Conservation (phyloP, 1,284 basidiomycete genomes). For the Austropuccinia psidii region DNA sequence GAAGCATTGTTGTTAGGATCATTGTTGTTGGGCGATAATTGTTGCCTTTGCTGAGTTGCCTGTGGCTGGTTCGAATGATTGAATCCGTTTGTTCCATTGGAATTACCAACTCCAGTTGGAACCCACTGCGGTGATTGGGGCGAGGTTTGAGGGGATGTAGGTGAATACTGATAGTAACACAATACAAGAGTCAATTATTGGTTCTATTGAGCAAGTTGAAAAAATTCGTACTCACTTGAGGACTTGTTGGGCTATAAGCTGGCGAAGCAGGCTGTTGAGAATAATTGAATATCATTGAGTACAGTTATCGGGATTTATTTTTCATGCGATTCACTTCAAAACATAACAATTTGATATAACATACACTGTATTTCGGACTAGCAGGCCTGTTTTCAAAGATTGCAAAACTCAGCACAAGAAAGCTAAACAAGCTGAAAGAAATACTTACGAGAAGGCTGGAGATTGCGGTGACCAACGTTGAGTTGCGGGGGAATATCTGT, state of each 20-base stretch:
- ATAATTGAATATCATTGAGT: too few relatives aligned
- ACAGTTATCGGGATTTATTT: too few relatives aligned
- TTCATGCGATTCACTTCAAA: too few relatives aligned
- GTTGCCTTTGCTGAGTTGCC: background rate
- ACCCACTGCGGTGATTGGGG: slow-evolving; percentile 38
- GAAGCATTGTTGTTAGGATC: background rate
- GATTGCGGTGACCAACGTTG: slow-evolving; percentile 37
- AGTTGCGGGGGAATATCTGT: slow-evolving; percentile 33
- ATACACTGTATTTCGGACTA: slow-evolving; percentile 38
- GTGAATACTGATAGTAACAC: slow-evolving; percentile 75
- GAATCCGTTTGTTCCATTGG: slow-evolving; percentile 26
- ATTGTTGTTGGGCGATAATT: background rate
- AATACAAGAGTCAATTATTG: slow-evolving; percentile 62
- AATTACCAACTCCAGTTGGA: slow-evolving; percentile 13
- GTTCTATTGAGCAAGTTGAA: slow-evolving; percentile 55
- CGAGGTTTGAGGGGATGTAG: slow-evolving; percentile 38
- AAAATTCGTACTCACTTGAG: slow-evolving; percentile 44
- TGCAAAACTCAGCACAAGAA: background rate
- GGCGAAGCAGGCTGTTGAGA: slow-evolving; percentile 47
- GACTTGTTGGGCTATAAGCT: slow-evolving; percentile 40
- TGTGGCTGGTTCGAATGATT: background rate
- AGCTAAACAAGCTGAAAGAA: background rate
- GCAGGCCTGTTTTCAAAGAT: slow-evolving; percentile 18
- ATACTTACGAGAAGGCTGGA: slow-evolving; percentile 35
- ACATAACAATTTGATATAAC: too few relatives aligned